Base-by-base conservation (phyloP, 148 eudicot genomes). In the Persicaria maculosa region DNA sequence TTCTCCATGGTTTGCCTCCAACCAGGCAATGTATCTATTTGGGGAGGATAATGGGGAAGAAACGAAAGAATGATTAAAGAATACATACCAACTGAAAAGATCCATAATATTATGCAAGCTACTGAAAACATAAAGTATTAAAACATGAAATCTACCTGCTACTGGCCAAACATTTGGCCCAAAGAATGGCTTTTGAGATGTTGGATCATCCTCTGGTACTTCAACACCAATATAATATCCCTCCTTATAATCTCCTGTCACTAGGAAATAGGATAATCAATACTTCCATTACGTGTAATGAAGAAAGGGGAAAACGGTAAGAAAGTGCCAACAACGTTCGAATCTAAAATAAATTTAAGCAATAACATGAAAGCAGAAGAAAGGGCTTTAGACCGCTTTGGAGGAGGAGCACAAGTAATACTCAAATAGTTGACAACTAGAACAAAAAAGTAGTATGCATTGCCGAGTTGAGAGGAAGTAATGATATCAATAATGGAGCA, bases 1-100 rank as follows among this genome's bases (percentile, higher is more conserved):
- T 85, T 89, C 87, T 95, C 91, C 99, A 95, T 95, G 22, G 88
- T 88, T 78, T 87, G 85, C 83, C 91, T 90, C 99, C 99, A 95
- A 73, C 83, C 86, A 74, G 94, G 90, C 76, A 95, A 81, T 40
- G 82, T 72, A 86, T 89, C 99, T 95, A 77, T 79, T 36, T 59
- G 4, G 7, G 44, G 5, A 36, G 4, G 36, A 64, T 4, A 36
- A 25, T 16, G 15, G 0, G 22, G 15, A 36, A 36, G 17, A 6
- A 31, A 3, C 40, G 40, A 31, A 31, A 31, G 40, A 31, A 31
- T 31, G 40, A 31, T 1, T 31, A 31, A 2, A 31, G 40, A 64
- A 14, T 31, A 36, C 10, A 64, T 31, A 44, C 12, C 5, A 64
- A 9, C 6, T 8, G 31, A 31, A n/a, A 31, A 64, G 68, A 9